Conservation (phyloP, 805 yeast genomes). For the Wickerhamomyces chambardii region DNA sequence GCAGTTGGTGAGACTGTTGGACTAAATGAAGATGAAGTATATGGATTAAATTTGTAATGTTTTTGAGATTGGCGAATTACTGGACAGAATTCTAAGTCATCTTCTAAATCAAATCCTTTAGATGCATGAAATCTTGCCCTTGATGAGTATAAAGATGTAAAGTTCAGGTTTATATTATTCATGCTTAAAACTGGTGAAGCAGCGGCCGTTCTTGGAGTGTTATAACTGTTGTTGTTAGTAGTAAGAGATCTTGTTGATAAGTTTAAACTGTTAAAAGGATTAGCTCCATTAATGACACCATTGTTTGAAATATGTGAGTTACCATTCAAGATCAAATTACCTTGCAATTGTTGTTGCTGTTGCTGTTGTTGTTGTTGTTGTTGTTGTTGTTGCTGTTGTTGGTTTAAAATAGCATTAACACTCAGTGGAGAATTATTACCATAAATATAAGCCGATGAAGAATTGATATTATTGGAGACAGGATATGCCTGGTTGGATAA, state of each 20-base stretch:
- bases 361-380: not conserved
- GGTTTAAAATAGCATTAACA: not conserved
- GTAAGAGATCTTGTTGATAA: slow-evolving; percentile 9
- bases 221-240: slow-evolving; percentile 1
- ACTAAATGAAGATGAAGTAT: slow-evolving; percentile 53
- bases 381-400: not conserved
- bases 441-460: not conserved
- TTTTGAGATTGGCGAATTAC: slow-evolving; percentile 30
- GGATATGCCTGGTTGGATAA: slow-evolving; percentile 5
- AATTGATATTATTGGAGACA: slow-evolving; percentile 1
- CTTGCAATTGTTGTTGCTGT: no score
- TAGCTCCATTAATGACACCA: not conserved
- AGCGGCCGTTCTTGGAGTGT: slow-evolving; percentile 10
- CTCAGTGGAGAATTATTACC: slow-evolving; percentile 1
- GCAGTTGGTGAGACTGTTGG: slow-evolving; percentile 35
- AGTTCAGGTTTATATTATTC: slow-evolving; percentile 4
- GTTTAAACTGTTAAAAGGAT: slow-evolving; percentile 14
- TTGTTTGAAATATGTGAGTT: no score
- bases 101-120: slow-evolving; percentile 54
- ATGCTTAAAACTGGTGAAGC: slow-evolving; percentile 10
- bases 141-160: slow-evolving; percentile 31
- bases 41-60: slow-evolving; percentile 53
- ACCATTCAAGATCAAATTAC: no score
- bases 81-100: slow-evolving; percentile 59
- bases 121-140: slow-evolving; percentile 48